Evolutionary conservation across 1,139 yeast species (phyloP), one percentile per base, ranked within the genome.

Genomic region (Torulaspora globosa): DNA sequence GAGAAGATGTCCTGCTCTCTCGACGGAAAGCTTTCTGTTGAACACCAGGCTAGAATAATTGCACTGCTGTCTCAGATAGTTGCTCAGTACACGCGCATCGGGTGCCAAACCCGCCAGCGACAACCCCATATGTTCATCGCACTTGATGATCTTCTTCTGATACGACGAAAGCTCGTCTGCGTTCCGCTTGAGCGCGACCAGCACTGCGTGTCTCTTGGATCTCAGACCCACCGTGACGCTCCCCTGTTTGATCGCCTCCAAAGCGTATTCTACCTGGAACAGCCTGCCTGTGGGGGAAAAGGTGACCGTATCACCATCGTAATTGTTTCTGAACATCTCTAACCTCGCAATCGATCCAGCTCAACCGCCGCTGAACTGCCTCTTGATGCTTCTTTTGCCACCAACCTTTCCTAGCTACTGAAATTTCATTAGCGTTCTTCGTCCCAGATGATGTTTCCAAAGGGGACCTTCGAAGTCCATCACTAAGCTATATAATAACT

Each of bases 61-160:
- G 40, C 97, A 95, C 65, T 89, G 95, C 60, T 88, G 90, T 65
- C 98, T 80, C 61, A 92, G 74, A 68, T 74, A 90, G 65, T 89
- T 92, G 46, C 96, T 83, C 58, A 88, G 71, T 42, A 92, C 95
- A 56, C 99, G 78, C 24, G 97, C 98, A 67, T 92, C 99, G 19
- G 99, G 97, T 0, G 98, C 97, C 61, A 92, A 78, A 4, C 99
- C 99, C 0, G 99, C 97, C 50, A 94, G 76, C 5, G 96, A 96
- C 55, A 92, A 78, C 31, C 97, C 98, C 78, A 92, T 72, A 67
- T 92, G 97, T 56, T 84, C 84, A 66, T 92, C 98, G 48, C 94
- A 83, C 64, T 86, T 83, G 65, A 92, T 84, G 60, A 92, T 77
- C 67, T 92, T 92, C 76, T 87, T 87, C 66, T 92, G 98, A 68